Evolutionary conservation across 1,139 yeast genomes (phyloP).

Genomic region (Pichia sp.): DNA sequence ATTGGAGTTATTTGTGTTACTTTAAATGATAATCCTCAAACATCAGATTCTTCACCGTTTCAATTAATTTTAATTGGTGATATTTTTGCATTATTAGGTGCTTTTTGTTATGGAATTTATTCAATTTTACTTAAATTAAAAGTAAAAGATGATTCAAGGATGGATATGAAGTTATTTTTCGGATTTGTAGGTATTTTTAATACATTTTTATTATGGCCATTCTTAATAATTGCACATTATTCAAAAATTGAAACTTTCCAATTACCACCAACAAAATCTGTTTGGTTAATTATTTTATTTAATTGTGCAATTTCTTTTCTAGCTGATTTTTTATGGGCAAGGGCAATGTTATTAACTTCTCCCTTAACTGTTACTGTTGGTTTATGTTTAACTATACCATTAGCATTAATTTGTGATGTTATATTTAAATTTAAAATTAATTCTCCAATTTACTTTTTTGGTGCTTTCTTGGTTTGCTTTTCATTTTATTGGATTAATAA

Average conservation of each 20-base stretch:
- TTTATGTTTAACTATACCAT: slow-evolving; percentile 83
- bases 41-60: slow-evolving; percentile 19
- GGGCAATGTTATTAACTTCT: slow-evolving; percentile 85
- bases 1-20: slow-evolving; percentile 78
- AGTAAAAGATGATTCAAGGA: slow-evolving; percentile 63
- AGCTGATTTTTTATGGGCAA: slow-evolving; percentile 93
- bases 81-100: slow-evolving; percentile 72
- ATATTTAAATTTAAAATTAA: slow-evolving; percentile 59
- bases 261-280: slow-evolving; percentile 51
- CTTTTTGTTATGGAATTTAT: slow-evolving; percentile 84
- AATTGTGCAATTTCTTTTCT: slow-evolving; percentile 77
- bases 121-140: slow-evolving; percentile 74
- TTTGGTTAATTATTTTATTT: slow-evolving; percentile 47
- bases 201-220: slow-evolving; percentile 75
- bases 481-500: slow-evolving; percentile 81
- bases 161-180: slow-evolving; percentile 82
- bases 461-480: slow-evolving; percentile 72
- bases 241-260: slow-evolving; percentile 64
- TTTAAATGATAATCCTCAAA: slow-evolving; percentile 28
- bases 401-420: slow-evolving; percentile 90
- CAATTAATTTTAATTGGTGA: slow-evolving; percentile 59
- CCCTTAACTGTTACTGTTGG: slow-evolving; percentile 97
- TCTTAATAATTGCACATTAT: slow-evolving; percentile 57
- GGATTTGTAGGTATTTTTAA: slow-evolving; percentile 93
- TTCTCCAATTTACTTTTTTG: slow-evolving; percentile 59